Conservation (phyloP, 768 basidiomycete species). For the Asterophora lycoperdoides region DNA sequence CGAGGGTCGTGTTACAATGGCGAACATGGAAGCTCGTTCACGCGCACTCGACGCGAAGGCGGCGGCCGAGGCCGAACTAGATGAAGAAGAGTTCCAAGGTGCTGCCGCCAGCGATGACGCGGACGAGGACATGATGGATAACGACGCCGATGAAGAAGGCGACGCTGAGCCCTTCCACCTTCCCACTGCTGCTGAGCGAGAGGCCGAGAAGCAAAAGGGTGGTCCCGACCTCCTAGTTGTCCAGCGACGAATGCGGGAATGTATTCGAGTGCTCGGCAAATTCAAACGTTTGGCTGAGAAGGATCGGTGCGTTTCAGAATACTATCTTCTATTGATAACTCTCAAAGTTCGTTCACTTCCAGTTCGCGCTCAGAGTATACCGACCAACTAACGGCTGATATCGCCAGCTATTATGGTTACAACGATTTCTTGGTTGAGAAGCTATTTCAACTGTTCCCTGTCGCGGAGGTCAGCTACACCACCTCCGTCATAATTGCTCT, state of each 20-base stretch:
- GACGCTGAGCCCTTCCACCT: constrained; percentile 54
- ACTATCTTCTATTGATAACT: constrained; percentile 5
- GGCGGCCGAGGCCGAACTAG: constrained; percentile 63
- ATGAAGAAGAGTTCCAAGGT: constrained; percentile 61
- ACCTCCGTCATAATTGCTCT: constrained; percentile 5
- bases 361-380: constrained; percentile 90
- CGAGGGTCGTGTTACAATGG: constrained; percentile 59
- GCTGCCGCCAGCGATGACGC: constrained; percentile 46
- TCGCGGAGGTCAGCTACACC: constrained; percentile 66
- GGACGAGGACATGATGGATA: constrained; percentile 39
- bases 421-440: constrained; percentile 94
- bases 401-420: constrained; percentile 96
- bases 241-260: constrained; percentile 76
- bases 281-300: constrained; percentile 66
- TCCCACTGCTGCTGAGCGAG: constrained; percentile 68
- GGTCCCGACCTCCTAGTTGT: constrained; percentile 72
- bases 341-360: constrained; percentile 8
- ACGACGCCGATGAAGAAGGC: constrained; percentile 44
- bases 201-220: constrained; percentile 63
- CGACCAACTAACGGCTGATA: constrained; percentile 83
- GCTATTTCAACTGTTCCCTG: constrained; percentile 88
- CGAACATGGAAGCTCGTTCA: constrained; percentile 80
- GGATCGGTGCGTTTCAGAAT: constrained; percentile 50
- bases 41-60: constrained; percentile 69
- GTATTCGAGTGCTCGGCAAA: constrained; percentile 65